phyloP scores from a whole-genome alignment of 371 early-diverging fungal genomes.

The Mucor ambiguus region DNA sequence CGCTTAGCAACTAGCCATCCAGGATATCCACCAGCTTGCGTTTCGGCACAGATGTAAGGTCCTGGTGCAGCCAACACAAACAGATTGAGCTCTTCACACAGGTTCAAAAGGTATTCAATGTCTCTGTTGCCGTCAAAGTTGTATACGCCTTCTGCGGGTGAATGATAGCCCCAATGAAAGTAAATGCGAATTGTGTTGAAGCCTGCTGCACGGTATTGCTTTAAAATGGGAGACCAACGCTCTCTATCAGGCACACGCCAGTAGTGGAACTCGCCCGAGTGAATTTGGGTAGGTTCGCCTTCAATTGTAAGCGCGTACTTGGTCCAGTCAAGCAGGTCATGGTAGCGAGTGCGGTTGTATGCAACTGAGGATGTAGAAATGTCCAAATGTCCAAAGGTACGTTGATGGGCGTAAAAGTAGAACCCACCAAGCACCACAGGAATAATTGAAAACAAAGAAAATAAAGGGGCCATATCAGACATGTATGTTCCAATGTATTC shows the following conservation, averaged over 20 bases:
- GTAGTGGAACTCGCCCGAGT: conserved; percentile 81
- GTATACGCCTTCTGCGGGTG: conserved; percentile 76
- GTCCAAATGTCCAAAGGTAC: conserved; percentile 51
- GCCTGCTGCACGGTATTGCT: conserved; percentile 73
- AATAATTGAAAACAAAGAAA: conserved; percentile 43
- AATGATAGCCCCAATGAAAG: conserved; percentile 92
- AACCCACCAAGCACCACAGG: conserved; percentile 41
- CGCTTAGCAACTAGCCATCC: conserved; percentile 82
- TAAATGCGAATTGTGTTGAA: conserved; percentile 86
- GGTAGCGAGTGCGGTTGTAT: conserved; percentile 55
- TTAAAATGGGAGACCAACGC: conserved; percentile 62
- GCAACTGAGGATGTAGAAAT: conserved; percentile 61
- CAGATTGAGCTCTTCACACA: conserved; percentile 76
- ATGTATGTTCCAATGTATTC: conserved; percentile 12
- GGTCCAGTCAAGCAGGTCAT: conserved; percentile 66
- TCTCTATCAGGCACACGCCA: conserved; percentile 74
- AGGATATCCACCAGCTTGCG: conserved; percentile 87
- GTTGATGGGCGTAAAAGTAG: conserved; percentile 43
- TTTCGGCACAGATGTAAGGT: conserved; percentile 90
- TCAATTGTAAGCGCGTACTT: conserved; percentile 61
- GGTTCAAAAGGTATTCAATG: conserved; percentile 67
- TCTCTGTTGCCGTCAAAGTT: conserved; percentile 80
- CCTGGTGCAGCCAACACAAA: conserved; percentile 87
- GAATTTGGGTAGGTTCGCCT: conserved; percentile 63
- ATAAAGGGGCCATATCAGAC: conserved; percentile 44